Conservation (phyloP, 768 basidiomycete species). For the Pholiota microspora region DNA sequence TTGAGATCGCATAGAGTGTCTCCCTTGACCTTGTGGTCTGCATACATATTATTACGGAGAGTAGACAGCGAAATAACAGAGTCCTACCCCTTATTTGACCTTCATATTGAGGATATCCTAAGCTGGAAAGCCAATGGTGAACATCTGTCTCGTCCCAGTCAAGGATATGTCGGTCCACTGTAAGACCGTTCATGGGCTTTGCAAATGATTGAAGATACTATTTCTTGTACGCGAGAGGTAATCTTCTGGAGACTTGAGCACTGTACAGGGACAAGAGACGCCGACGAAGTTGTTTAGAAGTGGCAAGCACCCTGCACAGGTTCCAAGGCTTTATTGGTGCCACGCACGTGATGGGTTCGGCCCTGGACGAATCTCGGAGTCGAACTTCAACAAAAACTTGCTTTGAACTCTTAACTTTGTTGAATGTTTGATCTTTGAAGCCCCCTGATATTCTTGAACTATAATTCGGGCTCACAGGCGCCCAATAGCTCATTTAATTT, state of each 20-base stretch:
- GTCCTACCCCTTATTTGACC: conserved; percentile 68
- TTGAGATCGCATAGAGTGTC: conserved; percentile 85
- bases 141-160: conserved; percentile 83
- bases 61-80: background rate
- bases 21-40: conserved; percentile 88
- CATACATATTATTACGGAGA: background rate
- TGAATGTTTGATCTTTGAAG: too few species aligned
- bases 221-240: background rate
- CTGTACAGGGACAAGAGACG: background rate
- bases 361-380: too few species aligned
- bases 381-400: too few species aligned
- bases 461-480: too few species aligned
- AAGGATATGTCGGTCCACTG: conserved; percentile 37
- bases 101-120: conserved; percentile 88
- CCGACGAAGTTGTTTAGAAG: background rate
- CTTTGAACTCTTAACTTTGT: too few species aligned
- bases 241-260: background rate
- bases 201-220: background rate
- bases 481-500: too few species aligned
- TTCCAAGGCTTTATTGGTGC: background rate
- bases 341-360: background rate
- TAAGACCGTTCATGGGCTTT: conserved; percentile 34
- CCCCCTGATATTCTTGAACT: too few species aligned
- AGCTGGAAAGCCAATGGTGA: conserved; percentile 67
- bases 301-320: background rate